These are phyloP conservation scores for Combretum micranthum DNA, from an alignment of 345 rosid species.

Conservation along the genomic window DNA sequence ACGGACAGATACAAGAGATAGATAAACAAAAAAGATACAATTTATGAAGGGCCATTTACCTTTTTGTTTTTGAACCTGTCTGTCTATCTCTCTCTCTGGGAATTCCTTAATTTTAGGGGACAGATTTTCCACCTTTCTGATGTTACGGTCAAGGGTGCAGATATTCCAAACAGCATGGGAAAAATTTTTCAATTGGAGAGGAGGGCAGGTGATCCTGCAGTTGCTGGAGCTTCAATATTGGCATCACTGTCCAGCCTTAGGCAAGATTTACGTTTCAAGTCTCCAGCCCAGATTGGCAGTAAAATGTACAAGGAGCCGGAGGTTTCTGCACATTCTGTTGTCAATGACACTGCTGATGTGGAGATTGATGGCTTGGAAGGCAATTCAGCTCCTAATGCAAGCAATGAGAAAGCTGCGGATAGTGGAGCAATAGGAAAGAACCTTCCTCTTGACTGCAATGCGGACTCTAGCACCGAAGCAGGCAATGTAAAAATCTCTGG, in stretches of 20 bases:
- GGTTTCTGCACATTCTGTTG: conserved; percentile 42
- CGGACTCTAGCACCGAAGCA: conserved; percentile 55
- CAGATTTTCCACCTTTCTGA: conserved; percentile 68
- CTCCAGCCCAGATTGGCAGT: conserved; percentile 33
- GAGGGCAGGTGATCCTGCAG: conserved; percentile 65
- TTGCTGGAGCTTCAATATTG: conserved; percentile 67
- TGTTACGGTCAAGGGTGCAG: conserved; percentile 46
- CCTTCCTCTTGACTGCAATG: conserved; percentile 47
- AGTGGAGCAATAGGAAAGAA: conserved; percentile 40
- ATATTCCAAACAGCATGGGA: conserved; percentile 38
- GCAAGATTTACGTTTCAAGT: conserved; percentile 53
- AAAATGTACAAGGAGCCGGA: conserved; percentile 43
- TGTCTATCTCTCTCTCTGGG: conserved; percentile 4
- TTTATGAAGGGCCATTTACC: too few species aligned
- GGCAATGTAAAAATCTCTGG: conserved; percentile 63
- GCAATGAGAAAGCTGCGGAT: conserved; percentile 56
- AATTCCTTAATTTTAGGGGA: conserved; percentile 31
- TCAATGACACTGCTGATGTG: conserved; percentile 39
- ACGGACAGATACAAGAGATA: too few species aligned
- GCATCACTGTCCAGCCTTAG: conserved; percentile 60
- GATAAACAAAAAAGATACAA: too few species aligned
- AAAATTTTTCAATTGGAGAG: conserved; percentile 47
- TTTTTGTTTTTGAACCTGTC: conserved; percentile 13
- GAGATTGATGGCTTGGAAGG: conserved; percentile 54
- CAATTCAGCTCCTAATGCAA: conserved; percentile 35